Evolutionary conservation across 2,329 filamentous ascomycete species (phyloP), one percentile per base, ranked within the genome.

Genomic region (Karstenula rhodostoma): DNA sequence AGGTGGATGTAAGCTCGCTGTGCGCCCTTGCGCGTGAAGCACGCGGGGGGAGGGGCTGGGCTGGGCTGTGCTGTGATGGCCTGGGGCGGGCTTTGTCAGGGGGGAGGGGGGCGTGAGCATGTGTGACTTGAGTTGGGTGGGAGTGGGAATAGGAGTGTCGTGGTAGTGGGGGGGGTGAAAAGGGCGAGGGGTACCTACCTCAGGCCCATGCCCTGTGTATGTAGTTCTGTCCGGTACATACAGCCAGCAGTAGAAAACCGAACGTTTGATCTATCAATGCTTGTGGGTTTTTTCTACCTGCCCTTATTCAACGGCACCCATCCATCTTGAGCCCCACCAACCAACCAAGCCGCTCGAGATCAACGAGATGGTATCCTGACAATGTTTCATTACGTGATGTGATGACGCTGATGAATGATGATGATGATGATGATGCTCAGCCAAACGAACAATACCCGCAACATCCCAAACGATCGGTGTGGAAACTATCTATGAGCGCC

Each of bases 1-100:
- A 32, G 8, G 57, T 25, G 43, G 35, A 12, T n/a, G 54, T 59
- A 55, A 58, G 59, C 47, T 43, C 35, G 47, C 25, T 19, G 42
- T 25, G 56, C 60, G 27, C 23, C 23, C 29, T n/a, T 17, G 55
- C 55, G 27, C 54, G 32, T 46, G 49, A 35, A 22, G 19, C 5
- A 44, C 43, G 54, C 37, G 56, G 48, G 27, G 40, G 33, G 10
- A 10, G 8, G 13, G n/a, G n/a, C n/a, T n/a, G n/a, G n/a, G n/a
- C n/a, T n/a, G n/a, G n/a, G n/a, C n/a, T n/a, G n/a, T n/a, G 12
- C 25, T 13, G 33, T 56, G 53, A 23, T 47, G 53, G 29, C 51
- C 37, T 7, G 51, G 9, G 3, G 9, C 3, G 10, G 33, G 9
- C 2, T 35, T 12, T n/a, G n/a, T n/a, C n/a, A n/a, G n/a, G 33